phyloP scores from a whole-genome alignment of 2,329 filamentous ascomycete genomes.

The Calonectria honghensis region DNA sequence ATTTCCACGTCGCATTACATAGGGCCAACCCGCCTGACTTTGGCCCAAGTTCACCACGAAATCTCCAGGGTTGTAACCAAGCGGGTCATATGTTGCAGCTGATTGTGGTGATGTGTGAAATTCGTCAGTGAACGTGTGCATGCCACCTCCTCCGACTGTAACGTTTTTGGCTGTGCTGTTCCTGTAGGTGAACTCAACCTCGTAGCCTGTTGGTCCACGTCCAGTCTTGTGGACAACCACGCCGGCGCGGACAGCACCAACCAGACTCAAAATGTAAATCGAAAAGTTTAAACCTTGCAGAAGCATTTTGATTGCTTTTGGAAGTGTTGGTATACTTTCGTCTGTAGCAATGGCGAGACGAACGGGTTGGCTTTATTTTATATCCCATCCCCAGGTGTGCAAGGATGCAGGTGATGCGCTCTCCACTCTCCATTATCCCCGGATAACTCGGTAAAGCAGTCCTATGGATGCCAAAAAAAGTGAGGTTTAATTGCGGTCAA shows the following conservation, averaged over 20 bases:
- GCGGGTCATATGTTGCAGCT: constrained; percentile 2
- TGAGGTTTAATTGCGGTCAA: too few species aligned
- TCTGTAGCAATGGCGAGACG: background rate
- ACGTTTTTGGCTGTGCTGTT: constrained; percentile 14
- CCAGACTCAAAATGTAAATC: background rate
- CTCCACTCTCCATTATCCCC: background rate
- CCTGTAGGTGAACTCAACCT: constrained; percentile 17
- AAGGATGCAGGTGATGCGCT: background rate
- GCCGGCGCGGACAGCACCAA: background rate
- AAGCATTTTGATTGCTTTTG: background rate
- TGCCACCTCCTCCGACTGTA: background rate
- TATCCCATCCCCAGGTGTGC: background rate
- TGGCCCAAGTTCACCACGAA: constrained; percentile 15
- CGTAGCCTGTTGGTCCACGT: constrained; percentile 10
- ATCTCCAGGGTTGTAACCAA: background rate
- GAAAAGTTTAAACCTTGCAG: background rate
- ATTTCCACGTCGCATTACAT: background rate
- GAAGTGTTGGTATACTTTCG: too few species aligned
- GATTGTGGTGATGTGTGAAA: constrained; percentile 1
- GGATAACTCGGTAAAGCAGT: background rate
- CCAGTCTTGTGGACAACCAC: constrained; percentile 16
- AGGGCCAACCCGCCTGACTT: constrained; percentile 17
- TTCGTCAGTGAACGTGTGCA: constrained; percentile 22
- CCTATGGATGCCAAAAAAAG: background rate
- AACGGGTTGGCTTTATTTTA: background rate